These are phyloP conservation scores for Beauveria rudraprayagi DNA, from an alignment of 2,329 filamentous ascomycete species.

Conservation along the genomic window DNA sequence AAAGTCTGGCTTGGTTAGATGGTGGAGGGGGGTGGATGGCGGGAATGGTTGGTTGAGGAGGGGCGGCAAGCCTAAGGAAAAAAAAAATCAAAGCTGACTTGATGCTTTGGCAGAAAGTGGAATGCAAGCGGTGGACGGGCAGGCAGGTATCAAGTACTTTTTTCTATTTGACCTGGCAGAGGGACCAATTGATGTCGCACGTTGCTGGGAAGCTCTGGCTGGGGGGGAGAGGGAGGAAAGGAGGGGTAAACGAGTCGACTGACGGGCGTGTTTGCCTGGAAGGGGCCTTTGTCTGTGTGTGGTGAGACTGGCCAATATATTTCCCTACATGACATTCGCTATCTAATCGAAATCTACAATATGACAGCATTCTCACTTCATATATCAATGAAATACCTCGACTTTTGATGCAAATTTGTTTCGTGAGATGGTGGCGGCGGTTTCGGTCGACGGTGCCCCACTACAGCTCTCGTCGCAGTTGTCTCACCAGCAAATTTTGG, in stretches of 20 bases:
- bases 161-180: background rate
- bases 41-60: constrained; percentile 9
- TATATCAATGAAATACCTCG: background rate
- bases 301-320: background rate
- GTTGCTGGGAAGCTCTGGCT: background rate
- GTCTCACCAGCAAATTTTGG: background rate
- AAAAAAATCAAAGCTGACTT: background rate
- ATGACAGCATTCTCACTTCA: too few relatives aligned
- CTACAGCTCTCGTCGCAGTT: background rate
- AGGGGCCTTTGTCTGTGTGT: background rate
- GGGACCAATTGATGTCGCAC: constrained; percentile 7
- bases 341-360: too few relatives aligned
- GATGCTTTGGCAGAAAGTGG: constrained; percentile 1
- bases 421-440: constrained; percentile 7
- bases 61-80: background rate
- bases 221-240: background rate
- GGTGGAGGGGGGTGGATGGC: constrained; percentile 4
- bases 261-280: background rate
- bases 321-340: too few relatives aligned
- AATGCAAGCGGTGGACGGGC: constrained; percentile 6
- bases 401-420: background rate
- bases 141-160: background rate
- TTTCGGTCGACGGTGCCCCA: constrained; percentile 3
- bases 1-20: background rate
- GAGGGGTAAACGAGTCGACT: background rate